Conservation (phyloP, 2,329 filamentous ascomycete genomes). For the Elsinoe arachidis region DNA sequence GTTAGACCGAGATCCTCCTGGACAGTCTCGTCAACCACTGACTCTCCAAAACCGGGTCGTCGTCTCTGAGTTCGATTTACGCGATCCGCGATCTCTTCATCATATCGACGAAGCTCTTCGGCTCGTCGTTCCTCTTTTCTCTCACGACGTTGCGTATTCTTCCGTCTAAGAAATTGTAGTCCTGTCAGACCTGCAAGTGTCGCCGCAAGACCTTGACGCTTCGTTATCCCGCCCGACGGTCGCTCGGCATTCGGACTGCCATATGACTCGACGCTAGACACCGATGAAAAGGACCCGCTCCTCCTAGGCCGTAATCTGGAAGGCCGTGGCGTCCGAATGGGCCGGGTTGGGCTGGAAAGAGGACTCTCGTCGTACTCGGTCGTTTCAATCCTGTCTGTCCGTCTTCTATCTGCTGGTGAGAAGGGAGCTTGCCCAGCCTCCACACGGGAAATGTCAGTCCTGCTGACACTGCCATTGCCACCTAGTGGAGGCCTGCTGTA, state of each 20-base stretch:
- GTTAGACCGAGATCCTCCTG: slow-evolving; percentile 31
- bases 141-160: slow-evolving; percentile 44
- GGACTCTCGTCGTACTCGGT: neutral
- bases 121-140: slow-evolving; percentile 54
- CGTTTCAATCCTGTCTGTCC: slow-evolving; percentile 6
- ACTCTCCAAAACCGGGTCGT: slow-evolving; percentile 5
- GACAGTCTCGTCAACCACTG: slow-evolving; percentile 1
- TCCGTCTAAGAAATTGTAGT: slow-evolving; percentile 34
- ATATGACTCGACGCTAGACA: slow-evolving; percentile 15
- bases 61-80: slow-evolving; percentile 23
- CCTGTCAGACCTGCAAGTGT: slow-evolving; percentile 41
- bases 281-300: slow-evolving; percentile 16
- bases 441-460: slow-evolving; percentile 28
- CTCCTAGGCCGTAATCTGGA: slow-evolving; percentile 12
- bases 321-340: neutral
- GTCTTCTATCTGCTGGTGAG: slow-evolving; percentile 14
- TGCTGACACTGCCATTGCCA: slow-evolving; percentile 31
- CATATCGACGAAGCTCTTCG: slow-evolving; percentile 42
- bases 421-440: slow-evolving; percentile 15
- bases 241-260: slow-evolving; percentile 11
- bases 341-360: neutral
- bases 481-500: slow-evolving; percentile 32
- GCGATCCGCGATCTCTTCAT: slow-evolving; percentile 33
- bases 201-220: slow-evolving; percentile 33
- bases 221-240: slow-evolving; percentile 16